These are phyloP conservation scores for Saccharum spontaneum DNA, from an alignment of 176 grass and related monocot species.

Conservation along the genomic window DNA sequence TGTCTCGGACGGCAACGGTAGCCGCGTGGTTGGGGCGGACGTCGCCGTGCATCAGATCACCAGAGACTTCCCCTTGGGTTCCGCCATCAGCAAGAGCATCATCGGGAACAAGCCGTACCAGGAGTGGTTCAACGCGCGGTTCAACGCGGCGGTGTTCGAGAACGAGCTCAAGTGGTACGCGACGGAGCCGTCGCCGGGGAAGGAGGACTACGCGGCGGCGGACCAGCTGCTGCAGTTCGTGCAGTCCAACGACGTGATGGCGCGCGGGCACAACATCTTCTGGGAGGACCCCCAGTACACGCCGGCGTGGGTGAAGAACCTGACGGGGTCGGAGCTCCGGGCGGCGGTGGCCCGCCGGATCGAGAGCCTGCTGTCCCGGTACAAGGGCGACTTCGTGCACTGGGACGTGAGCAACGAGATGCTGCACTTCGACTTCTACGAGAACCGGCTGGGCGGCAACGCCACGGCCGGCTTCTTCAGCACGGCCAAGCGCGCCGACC, in stretches of 20 bases:
- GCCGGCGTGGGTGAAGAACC: conserved; percentile 73
- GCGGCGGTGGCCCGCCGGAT: conserved; percentile 62
- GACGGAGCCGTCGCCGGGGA: conserved; percentile 67
- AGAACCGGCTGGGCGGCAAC: conserved; percentile 64
- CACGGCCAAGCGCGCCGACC: conserved; percentile 64
- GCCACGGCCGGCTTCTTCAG: conserved; percentile 71
- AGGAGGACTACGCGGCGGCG: conserved; percentile 55
- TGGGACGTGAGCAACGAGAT: conserved; percentile 99
- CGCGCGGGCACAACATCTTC: conserved; percentile 95
- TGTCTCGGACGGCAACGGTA: conserved; percentile 49
- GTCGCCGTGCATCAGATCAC: conserved; percentile 58
- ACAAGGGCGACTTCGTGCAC: conserved; percentile 88
- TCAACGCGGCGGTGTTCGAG: conserved; percentile 93
- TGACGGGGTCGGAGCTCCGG: conserved; percentile 53
- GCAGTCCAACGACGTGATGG: conserved; percentile 48
- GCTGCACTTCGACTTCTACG: conserved; percentile 94
- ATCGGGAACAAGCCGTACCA: conserved; percentile 7
- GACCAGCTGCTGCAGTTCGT: conserved; percentile 73
- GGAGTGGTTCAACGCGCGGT: conserved; percentile 69
- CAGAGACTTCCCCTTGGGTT: conserved; percentile 72
- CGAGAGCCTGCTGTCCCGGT: conserved; percentile 65
- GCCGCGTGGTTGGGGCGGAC: conserved; percentile 43
- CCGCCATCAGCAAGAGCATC: conserved; percentile 48
- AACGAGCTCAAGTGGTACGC: conserved; percentile 98
- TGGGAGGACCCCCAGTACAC: conserved; percentile 86